Evolutionary conservation across 192 early-diverging fungal species (phyloP).

Genomic region (Lobulomyces angularis): DNA sequence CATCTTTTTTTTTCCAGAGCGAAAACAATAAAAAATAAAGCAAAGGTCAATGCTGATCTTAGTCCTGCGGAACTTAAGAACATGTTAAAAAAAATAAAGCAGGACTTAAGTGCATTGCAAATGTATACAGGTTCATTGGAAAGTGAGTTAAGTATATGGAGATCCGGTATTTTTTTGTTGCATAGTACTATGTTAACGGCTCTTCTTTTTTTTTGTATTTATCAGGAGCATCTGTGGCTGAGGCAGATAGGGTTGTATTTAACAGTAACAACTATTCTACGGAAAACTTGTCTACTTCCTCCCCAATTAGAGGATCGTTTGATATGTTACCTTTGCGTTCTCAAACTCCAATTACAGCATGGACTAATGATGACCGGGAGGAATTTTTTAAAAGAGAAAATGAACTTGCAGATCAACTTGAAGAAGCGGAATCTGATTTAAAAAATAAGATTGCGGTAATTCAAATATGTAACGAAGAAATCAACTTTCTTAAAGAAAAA

Average conservation of each 20-base stretch:
- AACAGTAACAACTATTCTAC: constrained; percentile 3
- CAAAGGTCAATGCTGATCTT: constrained; percentile 96
- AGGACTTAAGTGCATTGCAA: constrained; percentile 67
- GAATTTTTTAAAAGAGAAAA: constrained; percentile 92
- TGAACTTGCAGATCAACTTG: constrained; percentile 84
- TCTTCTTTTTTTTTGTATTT: background rate
- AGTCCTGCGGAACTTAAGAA: constrained; percentile 88
- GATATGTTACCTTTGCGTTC: constrained; percentile 21
- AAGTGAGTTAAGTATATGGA: constrained; percentile 83
- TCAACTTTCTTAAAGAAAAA: constrained; percentile 54
- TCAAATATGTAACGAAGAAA: constrained; percentile 58
- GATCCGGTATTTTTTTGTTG: constrained; percentile 56
- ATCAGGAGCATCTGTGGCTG: background rate
- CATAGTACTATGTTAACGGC: background rate
- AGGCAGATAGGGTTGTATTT: constrained; percentile 13
- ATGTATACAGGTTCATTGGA: constrained; percentile 73
- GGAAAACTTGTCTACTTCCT: constrained; percentile 1
- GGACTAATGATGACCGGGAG: constrained; percentile 76
- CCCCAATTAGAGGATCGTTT: constrained; percentile 3
- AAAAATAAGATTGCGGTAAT: constrained; percentile 42
- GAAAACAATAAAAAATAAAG: constrained; percentile 99
- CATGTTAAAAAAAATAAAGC: constrained; percentile 80
- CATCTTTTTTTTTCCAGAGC: constrained; percentile 34
- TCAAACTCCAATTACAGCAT: constrained; percentile 7
- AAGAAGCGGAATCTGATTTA: constrained; percentile 82